phyloP scores from a whole-genome alignment of 768 basidiomycete species.

The Mycena vulgaris region DNA sequence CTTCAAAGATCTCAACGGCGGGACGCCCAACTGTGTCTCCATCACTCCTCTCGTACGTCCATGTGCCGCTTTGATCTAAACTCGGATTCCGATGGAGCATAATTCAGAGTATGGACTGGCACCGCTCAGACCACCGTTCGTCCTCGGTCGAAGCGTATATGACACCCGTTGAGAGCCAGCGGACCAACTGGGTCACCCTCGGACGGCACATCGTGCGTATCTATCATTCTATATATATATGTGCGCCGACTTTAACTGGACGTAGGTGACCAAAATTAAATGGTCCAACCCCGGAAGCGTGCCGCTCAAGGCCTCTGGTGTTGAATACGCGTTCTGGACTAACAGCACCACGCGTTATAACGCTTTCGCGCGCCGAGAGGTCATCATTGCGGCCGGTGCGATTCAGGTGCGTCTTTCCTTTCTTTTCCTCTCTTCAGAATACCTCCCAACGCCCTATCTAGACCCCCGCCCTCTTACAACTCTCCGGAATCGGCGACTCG shows the following conservation, averaged over 20 bases:
- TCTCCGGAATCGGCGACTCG: slow-evolving; percentile 72
- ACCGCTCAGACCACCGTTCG: slow-evolving; percentile 65
- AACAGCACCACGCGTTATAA: slow-evolving; percentile 55
- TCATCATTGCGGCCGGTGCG: slow-evolving; percentile 70
- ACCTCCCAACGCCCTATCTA: slow-evolving; percentile 25
- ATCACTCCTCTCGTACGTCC: slow-evolving; percentile 67
- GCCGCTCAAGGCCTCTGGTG: slow-evolving; percentile 61
- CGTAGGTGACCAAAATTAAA: slow-evolving; percentile 62
- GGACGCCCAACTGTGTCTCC: slow-evolving; percentile 69
- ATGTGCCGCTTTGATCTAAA: background rate
- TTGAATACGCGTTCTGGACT: slow-evolving; percentile 60
- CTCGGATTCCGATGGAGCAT: background rate
- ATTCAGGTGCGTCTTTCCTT: slow-evolving; percentile 53
- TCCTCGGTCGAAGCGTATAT: slow-evolving; percentile 70
- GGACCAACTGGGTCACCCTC: slow-evolving; percentile 67
- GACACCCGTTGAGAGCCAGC: slow-evolving; percentile 63
- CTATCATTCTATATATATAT: background rate
- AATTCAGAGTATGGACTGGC: slow-evolving; percentile 62
- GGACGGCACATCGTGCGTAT: slow-evolving; percentile 54
- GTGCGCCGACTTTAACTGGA: background rate
- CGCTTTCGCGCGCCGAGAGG: slow-evolving; percentile 62
- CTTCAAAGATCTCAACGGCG: slow-evolving; percentile 68
- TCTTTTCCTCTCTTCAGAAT: background rate
- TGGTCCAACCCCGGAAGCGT: slow-evolving; percentile 52
- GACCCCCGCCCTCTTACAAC: slow-evolving; percentile 65